phyloP scores from a whole-genome alignment of 345 rosid genomes.

The Erysimum cheiranthoides region DNA sequence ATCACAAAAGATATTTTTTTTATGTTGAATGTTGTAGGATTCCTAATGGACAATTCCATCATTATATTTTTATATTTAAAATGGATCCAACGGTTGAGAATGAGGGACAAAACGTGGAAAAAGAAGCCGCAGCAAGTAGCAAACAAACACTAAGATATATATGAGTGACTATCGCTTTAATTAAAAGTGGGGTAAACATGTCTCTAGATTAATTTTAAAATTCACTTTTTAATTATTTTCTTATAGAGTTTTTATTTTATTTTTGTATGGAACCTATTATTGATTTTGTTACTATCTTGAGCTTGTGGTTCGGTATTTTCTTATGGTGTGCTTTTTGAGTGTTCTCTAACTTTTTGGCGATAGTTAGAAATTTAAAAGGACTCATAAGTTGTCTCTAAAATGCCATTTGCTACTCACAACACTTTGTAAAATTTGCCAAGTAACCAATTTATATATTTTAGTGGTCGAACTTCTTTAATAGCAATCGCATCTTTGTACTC shows the following conservation, averaged over 20 bases:
- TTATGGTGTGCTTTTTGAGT: background rate
- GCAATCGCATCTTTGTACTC: too few relatives aligned
- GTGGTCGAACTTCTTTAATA: too few relatives aligned
- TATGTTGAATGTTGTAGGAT: slow-evolving; percentile 15
- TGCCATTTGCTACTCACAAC: too few relatives aligned
- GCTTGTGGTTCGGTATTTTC: background rate
- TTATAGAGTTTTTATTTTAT: background rate
- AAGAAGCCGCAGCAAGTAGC: background rate
- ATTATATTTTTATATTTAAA: background rate
- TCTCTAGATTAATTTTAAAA: background rate
- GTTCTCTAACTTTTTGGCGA: background rate
- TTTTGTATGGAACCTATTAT: background rate
- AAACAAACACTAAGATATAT: background rate
- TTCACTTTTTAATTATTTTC: background rate
- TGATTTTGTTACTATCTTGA: background rate
- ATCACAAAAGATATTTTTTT: background rate
- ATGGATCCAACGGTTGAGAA: slow-evolving; percentile 20
- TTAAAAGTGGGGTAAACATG: slow-evolving; percentile 23
- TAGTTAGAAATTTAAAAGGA: too few relatives aligned
- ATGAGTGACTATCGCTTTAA: background rate
- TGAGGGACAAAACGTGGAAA: background rate
- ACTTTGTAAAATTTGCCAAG: too few relatives aligned
- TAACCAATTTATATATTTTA: too few relatives aligned
- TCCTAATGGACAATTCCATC: slow-evolving; percentile 19
- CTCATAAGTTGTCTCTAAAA: too few relatives aligned